A percentile compares a stretch with the other conserved stretches of the same genome.
phyloP scores from a whole-genome alignment of 2,329 filamentous ascomycete genomes.

The Cyanodermella asteris region DNA sequence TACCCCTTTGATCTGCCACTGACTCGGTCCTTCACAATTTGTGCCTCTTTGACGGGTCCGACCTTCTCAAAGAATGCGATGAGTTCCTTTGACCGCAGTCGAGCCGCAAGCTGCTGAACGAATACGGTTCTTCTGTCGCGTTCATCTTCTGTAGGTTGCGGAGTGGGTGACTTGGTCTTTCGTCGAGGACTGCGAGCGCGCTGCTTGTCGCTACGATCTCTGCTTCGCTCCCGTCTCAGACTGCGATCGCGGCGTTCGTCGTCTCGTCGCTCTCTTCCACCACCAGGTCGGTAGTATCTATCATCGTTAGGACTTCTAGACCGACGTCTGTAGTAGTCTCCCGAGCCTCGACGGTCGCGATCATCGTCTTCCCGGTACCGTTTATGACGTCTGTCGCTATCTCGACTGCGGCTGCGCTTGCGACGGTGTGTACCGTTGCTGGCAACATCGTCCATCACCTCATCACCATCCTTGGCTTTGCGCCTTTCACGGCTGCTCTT shows the following conservation, averaged over 20 bases:
- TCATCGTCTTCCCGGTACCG: conserved; percentile 28
- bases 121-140: conserved; percentile 93
- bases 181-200: conserved; percentile 21
- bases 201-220: conserved; percentile 19
- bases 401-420: conserved; percentile 52
- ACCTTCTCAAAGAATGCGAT: conserved; percentile 91
- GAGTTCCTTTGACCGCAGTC: conserved; percentile 75
- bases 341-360: conserved; percentile 22
- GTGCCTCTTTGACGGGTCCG: conserved; percentile 84
- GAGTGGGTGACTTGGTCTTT: conserved; percentile 31
- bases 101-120: conserved; percentile 90
- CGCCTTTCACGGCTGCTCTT: too few relatives aligned
- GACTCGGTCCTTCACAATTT: conserved; percentile 95
- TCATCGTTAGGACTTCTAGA: conserved; percentile 50
- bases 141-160: conserved; percentile 79
- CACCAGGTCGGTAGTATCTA: conserved; percentile 28
- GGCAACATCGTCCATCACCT: conserved; percentile 40
- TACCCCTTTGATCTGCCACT: conserved; percentile 96
- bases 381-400: conserved; percentile 51
- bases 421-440: conserved; percentile 53
- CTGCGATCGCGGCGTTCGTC: conserved; percentile 18
- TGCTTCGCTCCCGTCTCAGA: conserved; percentile 32
- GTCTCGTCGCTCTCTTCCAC: conserved; percentile 25
- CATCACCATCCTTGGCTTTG: conserved; percentile 33
- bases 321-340: conserved; percentile 52